Evolutionary conservation across 345 rosid genomes (phyloP).

Genomic region (Arabidopsis arenosa): DNA sequence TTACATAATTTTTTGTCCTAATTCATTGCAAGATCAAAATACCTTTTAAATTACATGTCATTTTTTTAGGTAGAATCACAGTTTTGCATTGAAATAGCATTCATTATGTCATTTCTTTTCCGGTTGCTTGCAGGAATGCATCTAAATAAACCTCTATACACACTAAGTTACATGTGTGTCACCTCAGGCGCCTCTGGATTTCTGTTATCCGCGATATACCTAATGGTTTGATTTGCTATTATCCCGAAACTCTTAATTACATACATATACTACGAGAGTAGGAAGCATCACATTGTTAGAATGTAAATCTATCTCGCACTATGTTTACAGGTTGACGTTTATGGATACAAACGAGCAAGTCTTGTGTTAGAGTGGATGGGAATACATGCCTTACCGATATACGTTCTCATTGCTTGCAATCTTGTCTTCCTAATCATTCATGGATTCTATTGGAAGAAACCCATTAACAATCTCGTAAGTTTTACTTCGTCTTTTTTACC

Average conservation of each 20-base stretch:
- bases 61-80: background rate
- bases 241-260: background rate
- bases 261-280: background rate
- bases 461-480: conserved; percentile 74
- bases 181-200: conserved; percentile 82
- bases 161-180: conserved; percentile 77
- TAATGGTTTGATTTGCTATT: conserved; percentile 55
- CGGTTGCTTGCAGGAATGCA: conserved; percentile 66
- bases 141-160: conserved; percentile 81
- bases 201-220: conserved; percentile 65
- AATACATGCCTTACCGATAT: conserved; percentile 72
- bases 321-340: conserved; percentile 63
- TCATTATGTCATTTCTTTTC: background rate
- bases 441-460: conserved; percentile 82
- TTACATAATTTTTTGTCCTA: conserved; percentile 1
- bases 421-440: conserved; percentile 65
- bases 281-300: background rate
- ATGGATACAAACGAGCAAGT: conserved; percentile 54
- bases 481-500: background rate
- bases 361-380: conserved; percentile 86
- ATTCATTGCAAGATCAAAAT: conserved; percentile 6
- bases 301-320: background rate
- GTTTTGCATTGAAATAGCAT: background rate
- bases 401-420: conserved; percentile 68
- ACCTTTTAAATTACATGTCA: background rate